These are phyloP conservation scores for Coriaria nepalensis DNA, from an alignment of 306 rosid genomes.

Conservation along the genomic window DNA sequence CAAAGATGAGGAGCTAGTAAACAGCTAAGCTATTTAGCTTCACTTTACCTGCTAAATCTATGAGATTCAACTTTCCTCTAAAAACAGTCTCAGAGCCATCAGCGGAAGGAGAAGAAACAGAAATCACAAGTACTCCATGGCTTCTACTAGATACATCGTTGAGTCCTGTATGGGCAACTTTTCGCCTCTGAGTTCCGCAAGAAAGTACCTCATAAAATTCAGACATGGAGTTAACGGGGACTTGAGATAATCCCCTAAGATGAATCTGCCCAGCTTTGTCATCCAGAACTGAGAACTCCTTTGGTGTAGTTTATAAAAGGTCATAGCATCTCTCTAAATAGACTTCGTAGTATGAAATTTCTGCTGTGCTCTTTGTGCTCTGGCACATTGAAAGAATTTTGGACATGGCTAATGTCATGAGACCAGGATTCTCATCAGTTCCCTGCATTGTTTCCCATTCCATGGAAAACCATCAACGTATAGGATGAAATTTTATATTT, in stretches of 20 bases:
- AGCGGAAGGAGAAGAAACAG: constrained; percentile 36
- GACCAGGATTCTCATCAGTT: constrained; percentile 59
- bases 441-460: constrained; percentile 45
- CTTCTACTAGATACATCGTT: constrained; percentile 94
- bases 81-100: constrained; percentile 24
- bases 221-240: constrained; percentile 42
- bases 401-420: constrained; percentile 68
- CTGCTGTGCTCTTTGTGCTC: constrained; percentile 37
- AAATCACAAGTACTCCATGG: constrained; percentile 80
- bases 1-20: neutral
- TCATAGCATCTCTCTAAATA: constrained; percentile 85
- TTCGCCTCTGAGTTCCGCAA: constrained; percentile 59
- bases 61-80: constrained; percentile 81
- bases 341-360: constrained; percentile 80
- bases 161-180: constrained; percentile 71
- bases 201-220: constrained; percentile 52
- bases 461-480: constrained; percentile 1
- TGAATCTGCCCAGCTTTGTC: constrained; percentile 84
- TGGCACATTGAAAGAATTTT: constrained; percentile 44
- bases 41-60: constrained; percentile 70
- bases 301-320: constrained; percentile 63
- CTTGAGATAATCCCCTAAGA: constrained; percentile 61
- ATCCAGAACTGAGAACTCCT: constrained; percentile 65
- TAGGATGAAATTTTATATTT: too few species aligned
- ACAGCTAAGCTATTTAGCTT: neutral